A percentile compares a stretch with the other conserved stretches of the same genome.
Conservation (phyloP, 2,329 filamentous ascomycete genomes). For the Pezicula rhizophila region DNA sequence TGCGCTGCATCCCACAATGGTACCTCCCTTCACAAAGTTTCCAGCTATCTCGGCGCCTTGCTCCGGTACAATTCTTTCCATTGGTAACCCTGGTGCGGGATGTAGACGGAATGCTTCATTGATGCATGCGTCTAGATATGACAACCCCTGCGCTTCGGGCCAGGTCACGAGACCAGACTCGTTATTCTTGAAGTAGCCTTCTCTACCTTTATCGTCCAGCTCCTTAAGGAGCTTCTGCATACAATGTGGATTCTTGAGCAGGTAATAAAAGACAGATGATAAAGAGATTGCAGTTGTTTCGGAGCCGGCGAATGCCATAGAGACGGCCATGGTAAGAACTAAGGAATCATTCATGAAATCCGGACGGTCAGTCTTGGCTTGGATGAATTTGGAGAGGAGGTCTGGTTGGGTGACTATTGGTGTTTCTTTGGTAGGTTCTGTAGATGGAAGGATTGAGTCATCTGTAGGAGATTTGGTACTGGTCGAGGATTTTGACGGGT, state of each 20-base stretch:
- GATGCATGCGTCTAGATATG: conserved; percentile 71
- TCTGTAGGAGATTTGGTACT: not conserved
- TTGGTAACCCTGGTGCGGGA: conserved; percentile 64
- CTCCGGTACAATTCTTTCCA: conserved; percentile 67
- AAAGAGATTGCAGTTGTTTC: conserved; percentile 77
- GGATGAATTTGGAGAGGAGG: conserved; percentile 66
- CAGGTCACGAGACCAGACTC: conserved; percentile 61
- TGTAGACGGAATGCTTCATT: conserved; percentile 75
- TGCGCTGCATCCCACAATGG: conserved; percentile 67
- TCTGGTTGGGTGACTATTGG: conserved; percentile 40
- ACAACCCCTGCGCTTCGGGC: conserved; percentile 61
- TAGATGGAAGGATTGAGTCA: conserved; percentile 12
- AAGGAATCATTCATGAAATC: conserved; percentile 66
- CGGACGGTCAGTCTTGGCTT: conserved; percentile 59
- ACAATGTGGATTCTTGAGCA: conserved; percentile 56
- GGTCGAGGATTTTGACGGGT: conserved; percentile 28
- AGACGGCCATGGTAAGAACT: conserved; percentile 66
- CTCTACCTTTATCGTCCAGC: conserved; percentile 51
- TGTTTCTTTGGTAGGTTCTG: conserved; percentile 5
- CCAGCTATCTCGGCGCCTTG: conserved; percentile 59
- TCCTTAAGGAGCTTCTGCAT: conserved; percentile 54
- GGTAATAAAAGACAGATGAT: conserved; percentile 65
- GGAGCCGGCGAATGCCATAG: conserved; percentile 67
- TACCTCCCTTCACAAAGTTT: conserved; percentile 58
- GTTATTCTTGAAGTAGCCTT: conserved; percentile 44